Evolutionary conservation across 1,284 basidiomycete genomes (phyloP).

Genomic region (Veloboletus limbatus): DNA sequence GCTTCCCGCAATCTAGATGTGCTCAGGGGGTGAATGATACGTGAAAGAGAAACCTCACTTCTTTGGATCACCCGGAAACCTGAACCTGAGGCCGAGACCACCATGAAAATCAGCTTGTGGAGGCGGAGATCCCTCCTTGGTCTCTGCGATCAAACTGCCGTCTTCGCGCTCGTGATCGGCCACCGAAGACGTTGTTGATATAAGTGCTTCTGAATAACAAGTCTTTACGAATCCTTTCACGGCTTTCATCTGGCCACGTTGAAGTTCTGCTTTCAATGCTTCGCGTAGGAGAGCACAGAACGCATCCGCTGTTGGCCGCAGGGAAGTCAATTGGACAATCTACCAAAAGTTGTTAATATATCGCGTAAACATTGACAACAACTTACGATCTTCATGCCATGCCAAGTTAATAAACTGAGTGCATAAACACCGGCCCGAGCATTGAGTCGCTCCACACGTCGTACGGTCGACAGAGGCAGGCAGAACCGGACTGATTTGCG

Average conservation of each 20-base stretch:
- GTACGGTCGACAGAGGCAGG: conserved; percentile 88
- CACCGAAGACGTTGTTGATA: conserved; percentile 54
- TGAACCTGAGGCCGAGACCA: conserved; percentile 84
- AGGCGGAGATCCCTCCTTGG: conserved; percentile 45
- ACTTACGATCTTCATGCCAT: conserved; percentile 90
- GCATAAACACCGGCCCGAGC: conserved; percentile 94
- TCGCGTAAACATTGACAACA: neutral
- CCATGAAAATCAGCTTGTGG: conserved; percentile 71
- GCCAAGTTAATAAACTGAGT: conserved; percentile 92
- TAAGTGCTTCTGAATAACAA: conserved; percentile 92
- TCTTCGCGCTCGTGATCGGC: conserved; percentile 65
- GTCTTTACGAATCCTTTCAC: conserved; percentile 91
- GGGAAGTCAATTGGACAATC: conserved; percentile 94
- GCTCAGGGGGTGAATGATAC: conserved; percentile 13
- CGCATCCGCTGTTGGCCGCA: conserved; percentile 92
- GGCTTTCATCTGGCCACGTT: conserved; percentile 89
- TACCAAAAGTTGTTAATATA: conserved; percentile 34
- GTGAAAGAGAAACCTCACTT: conserved; percentile 53
- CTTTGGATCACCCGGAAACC: conserved; percentile 91
- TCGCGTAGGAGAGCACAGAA: conserved; percentile 91
- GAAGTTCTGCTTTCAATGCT: conserved; percentile 84
- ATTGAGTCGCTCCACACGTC: conserved; percentile 93
- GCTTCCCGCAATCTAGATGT: conserved; percentile 80
- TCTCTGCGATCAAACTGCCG: conserved; percentile 56
- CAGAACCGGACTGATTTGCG: conserved; percentile 91